Evolutionary conservation across 129 eudicot species (phyloP).

Genomic region (Helichrysum umbraculigerum): DNA sequence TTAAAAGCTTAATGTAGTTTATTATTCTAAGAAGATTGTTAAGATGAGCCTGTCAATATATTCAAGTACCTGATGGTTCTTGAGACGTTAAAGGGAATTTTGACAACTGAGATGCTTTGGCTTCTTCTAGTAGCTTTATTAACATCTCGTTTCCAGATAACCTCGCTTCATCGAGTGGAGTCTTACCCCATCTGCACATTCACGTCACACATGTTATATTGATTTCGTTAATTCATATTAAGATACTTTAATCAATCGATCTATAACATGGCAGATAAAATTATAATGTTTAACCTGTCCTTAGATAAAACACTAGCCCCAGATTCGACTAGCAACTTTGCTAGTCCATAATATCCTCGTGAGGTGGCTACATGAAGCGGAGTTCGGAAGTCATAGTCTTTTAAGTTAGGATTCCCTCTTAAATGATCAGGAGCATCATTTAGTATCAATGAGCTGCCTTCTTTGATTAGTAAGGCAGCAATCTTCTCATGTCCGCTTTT

Average conservation of each 20-base stretch:
- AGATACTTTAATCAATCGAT: not conserved
- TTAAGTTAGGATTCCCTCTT: constrained; percentile 72
- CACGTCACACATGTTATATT: not conserved
- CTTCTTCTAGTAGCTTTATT: constrained; percentile 67
- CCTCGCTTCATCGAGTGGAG: constrained; percentile 78
- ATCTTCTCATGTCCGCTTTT: constrained; percentile 67
- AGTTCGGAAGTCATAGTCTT: constrained; percentile 80
- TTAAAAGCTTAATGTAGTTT: not conserved
- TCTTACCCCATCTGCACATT: constrained; percentile 86
- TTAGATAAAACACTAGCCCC: constrained; percentile 83
- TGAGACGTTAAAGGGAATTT: constrained; percentile 40
- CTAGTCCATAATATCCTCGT: constrained; percentile 69
- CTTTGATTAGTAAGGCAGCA: constrained; percentile 58
- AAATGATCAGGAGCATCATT: constrained; percentile 50
- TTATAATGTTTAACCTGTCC: constrained; percentile 60
- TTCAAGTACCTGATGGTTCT: constrained; percentile 47
- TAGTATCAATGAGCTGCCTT: constrained; percentile 57
- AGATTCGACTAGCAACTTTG: constrained; percentile 73
- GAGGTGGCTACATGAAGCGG: constrained; percentile 92
- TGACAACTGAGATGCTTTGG: constrained; percentile 48
- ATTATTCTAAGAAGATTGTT: not conserved
- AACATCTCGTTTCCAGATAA: constrained; percentile 62
- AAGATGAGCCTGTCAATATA: not conserved
- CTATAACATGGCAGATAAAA: constrained; percentile 5
- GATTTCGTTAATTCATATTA: not conserved